These are phyloP conservation scores for Malassezia equina DNA, from an alignment of 1,284 basidiomycete species.

Conservation along the genomic window DNA sequence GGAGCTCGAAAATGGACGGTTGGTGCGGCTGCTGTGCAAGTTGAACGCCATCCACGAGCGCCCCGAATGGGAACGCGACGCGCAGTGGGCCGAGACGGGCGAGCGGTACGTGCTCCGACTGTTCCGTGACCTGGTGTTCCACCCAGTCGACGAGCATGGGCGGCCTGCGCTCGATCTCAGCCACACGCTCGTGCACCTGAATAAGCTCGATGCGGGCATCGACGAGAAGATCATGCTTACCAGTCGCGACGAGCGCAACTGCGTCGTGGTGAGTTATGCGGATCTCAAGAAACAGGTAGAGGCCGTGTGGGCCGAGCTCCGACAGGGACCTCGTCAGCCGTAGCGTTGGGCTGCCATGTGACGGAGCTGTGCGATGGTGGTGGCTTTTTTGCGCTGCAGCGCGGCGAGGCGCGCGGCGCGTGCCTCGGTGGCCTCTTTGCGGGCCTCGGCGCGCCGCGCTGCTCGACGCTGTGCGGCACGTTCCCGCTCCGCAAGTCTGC, in stretches of 20 bases:
- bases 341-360: not conserved
- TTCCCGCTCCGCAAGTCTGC: conserved; percentile 3
- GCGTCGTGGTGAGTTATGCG: conserved; percentile 86
- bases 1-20: conserved; percentile 89
- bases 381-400: conserved; percentile 20
- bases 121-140: conserved; percentile 96
- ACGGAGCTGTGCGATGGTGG: conserved; percentile 30
- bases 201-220: conserved; percentile 71
- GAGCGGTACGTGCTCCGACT: conserved; percentile 96
- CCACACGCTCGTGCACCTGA: conserved; percentile 43
- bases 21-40: conserved; percentile 85
- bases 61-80: conserved; percentile 81
- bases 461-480: conserved; percentile 11
- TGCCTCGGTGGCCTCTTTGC: conserved; percentile 4
- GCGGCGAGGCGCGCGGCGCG: conserved; percentile 17
- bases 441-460: conserved; percentile 11
- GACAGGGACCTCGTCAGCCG: not conserved
- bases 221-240: conserved; percentile 93
- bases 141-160: conserved; percentile 83
- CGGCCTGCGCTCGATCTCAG: conserved; percentile 70
- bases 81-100: conserved; percentile 94
- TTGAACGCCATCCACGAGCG: conserved; percentile 97
- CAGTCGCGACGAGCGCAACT: conserved; percentile 86
- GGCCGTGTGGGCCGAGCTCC: conserved; percentile 33
- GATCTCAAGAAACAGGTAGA: conserved; percentile 53